These are phyloP conservation scores for Boletus sp. DNA, from an alignment of 768 basidiomycete genomes.

Conservation along the genomic window DNA sequence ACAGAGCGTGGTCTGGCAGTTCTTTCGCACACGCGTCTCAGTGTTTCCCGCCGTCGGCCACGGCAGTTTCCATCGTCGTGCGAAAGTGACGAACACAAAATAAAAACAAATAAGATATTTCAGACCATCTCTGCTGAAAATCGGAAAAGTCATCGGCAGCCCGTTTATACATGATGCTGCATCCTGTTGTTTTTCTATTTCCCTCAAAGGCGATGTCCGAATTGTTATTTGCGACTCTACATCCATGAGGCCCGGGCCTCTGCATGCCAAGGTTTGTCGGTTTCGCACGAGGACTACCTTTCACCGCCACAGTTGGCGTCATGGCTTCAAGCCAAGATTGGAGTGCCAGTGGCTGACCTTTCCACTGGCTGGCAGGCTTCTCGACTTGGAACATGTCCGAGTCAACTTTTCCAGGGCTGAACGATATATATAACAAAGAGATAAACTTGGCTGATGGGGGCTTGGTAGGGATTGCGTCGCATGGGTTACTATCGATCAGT, in stretches of 20 bases:
- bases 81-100: too few species aligned
- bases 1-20: too few species aligned
- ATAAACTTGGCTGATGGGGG: conserved; percentile 24
- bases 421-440: conserved; percentile 9
- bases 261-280: too few species aligned
- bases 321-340: not conserved
- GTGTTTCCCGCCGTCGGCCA: too few species aligned
- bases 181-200: too few species aligned
- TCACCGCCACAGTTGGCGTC: conserved; percentile 5
- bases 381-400: not conserved
- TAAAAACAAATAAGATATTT: too few species aligned
- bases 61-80: too few species aligned
- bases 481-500: not conserved
- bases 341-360: not conserved
- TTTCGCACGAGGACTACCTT: not conserved
- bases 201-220: too few species aligned
- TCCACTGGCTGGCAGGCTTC: not conserved
- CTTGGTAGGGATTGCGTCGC: conserved; percentile 34
- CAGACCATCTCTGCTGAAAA: not conserved
- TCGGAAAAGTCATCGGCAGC: not conserved
- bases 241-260: too few species aligned
- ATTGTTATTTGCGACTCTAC: too few species aligned
- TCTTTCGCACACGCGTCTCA: too few species aligned
- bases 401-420: not conserved
- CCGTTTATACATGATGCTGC: too few species aligned